A percentile compares a stretch with the other conserved stretches of the same genome.
These are phyloP conservation scores for Sisymbrium altissimum DNA, from an alignment of 345 rosid genomes.

Conservation along the genomic window DNA sequence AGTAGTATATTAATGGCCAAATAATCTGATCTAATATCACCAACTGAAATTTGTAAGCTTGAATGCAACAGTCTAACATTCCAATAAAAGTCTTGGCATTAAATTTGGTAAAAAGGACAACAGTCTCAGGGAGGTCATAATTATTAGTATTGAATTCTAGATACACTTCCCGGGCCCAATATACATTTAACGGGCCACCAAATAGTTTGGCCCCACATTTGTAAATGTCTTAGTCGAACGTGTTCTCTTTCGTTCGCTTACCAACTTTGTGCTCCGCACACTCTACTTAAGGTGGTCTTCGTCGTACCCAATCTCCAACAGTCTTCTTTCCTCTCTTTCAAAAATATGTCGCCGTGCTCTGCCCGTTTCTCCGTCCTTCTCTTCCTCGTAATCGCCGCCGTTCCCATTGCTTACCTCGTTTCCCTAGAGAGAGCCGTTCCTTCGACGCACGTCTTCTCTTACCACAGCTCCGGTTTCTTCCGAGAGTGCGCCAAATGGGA, in stretches of 20 bases:
- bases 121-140: background rate
- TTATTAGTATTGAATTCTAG: conserved; percentile 7
- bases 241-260: background rate
- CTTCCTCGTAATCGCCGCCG: conserved; percentile 57
- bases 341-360: conserved; percentile 29
- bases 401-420: conserved; percentile 64
- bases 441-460: conserved; percentile 61
- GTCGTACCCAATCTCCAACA: conserved; percentile 5
- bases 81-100: background rate
- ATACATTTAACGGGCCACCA: conserved; percentile 11
- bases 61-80: background rate
- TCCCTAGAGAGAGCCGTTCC: conserved; percentile 54
- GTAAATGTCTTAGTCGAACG: background rate
- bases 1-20: background rate
- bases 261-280: conserved; percentile 2
- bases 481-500: conserved; percentile 98
- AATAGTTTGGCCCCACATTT: background rate
- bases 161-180: conserved; percentile 14
- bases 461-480: conserved; percentile 66
- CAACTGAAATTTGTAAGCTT: background rate
- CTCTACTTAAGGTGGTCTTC: conserved; percentile 1
- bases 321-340: background rate
- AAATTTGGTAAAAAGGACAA: background rate
- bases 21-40: background rate
- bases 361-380: conserved; percentile 21